Base-by-base conservation (phyloP, 1,284 basidiomycete species). In the Apiotrichum brassicae region DNA sequence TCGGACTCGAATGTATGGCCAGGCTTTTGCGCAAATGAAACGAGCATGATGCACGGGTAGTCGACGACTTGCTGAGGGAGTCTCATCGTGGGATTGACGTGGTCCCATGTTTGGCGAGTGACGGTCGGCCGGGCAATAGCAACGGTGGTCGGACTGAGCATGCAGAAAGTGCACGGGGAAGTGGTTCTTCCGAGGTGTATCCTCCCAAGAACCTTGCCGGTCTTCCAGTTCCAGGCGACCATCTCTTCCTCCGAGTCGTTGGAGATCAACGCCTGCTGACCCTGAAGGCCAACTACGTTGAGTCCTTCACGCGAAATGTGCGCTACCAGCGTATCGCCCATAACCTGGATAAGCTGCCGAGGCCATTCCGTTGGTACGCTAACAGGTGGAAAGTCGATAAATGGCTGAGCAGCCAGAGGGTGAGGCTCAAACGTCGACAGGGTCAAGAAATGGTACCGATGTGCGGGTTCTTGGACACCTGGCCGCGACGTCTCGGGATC, bases 161-260 rank as follows among this genome's bases (percentile, higher is more conserved):
- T 39, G 34, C 44, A 42, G 19, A 54, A 43, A 14, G 48, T 43
- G 18, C 43, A 54, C 14, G 43, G 25, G 4, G 48, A 26, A 14
- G 43, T 22, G 4, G 52, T 49, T 4, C 30, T 38, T 6, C 52
- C 52, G 24, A 54, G 33, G n/a, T 39, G 37, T 14, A 35, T 18
- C 16, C 52, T 47, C 8, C 60, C 56, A 6, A 73, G 51, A 0
- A 71, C 64, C 33, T 58, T 53, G 12, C 71, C 71, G 14, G 69
- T 71, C 57, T 68, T 71, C 71, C 71, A 73, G 50, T 73, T 70
- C 69, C 69, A 73, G 28, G 63, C 60, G 5, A 70, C 61, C 3
- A 73, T 51, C 53, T 70, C 66, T 51, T 72, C 69, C 25, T 69
- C 63, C 23, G 59, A 62, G 32, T 43, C 53, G 24, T 41, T 49